A percentile compares a stretch with the other conserved stretches of the same genome.
These are phyloP conservation scores for Leccinum imitatum DNA, from an alignment of 768 basidiomycete species.

Conservation along the genomic window DNA sequence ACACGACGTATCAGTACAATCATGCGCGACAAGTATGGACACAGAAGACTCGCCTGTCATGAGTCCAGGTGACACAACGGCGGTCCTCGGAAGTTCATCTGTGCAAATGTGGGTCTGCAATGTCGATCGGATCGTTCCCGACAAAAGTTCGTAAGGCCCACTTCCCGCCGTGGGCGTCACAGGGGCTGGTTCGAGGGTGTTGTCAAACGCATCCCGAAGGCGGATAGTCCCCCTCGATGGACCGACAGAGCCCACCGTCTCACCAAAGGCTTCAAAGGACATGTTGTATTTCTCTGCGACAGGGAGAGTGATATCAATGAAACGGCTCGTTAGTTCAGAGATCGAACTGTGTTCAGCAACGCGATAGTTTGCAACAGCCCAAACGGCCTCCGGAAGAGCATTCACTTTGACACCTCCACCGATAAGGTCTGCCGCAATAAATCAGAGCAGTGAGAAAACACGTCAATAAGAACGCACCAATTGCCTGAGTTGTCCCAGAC, in stretches of 20 bases:
- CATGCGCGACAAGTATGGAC: not conserved
- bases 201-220: slow-evolving; percentile 37
- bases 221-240: slow-evolving; percentile 37
- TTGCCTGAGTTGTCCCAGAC: slow-evolving; percentile 30
- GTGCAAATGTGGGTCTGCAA: slow-evolving; percentile 33
- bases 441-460: slow-evolving; percentile 20
- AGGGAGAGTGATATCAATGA: slow-evolving; percentile 7
- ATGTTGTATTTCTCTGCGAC: slow-evolving; percentile 38
- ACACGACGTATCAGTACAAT: slow-evolving; percentile 4
- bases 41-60: slow-evolving; percentile 17
- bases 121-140: slow-evolving; percentile 43
- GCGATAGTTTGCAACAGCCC: slow-evolving; percentile 36
- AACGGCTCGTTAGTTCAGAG: slow-evolving; percentile 14
- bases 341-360: slow-evolving; percentile 34
- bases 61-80: slow-evolving; percentile 39
- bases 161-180: slow-evolving; percentile 39
- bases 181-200: slow-evolving; percentile 40
- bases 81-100: slow-evolving; percentile 21
- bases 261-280: slow-evolving; percentile 42
- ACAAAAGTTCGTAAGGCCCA: slow-evolving; percentile 40
- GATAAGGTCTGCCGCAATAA: slow-evolving; percentile 39
- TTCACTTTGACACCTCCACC: slow-evolving; percentile 45
- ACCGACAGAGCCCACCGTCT: slow-evolving; percentile 21
- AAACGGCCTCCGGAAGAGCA: slow-evolving; percentile 44
- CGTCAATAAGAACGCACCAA: slow-evolving; percentile 18